Percentiles rank a stretch among this genome's conserved stretches.
Evolutionary conservation across 257 asterid species (phyloP).

Genomic region (Lantana camara): DNA sequence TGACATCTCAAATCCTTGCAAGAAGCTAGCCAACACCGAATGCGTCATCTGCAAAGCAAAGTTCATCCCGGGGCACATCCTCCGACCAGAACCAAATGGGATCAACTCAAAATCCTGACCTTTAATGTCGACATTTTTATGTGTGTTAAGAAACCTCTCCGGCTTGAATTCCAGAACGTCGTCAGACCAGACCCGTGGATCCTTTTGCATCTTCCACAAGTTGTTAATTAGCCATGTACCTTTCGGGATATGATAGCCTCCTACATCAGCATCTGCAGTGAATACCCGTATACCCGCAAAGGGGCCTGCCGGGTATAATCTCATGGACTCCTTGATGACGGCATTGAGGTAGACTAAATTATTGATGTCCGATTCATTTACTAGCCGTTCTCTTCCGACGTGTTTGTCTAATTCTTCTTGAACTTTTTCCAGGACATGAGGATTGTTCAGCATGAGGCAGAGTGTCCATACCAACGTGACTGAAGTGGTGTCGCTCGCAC

Average conservation of each 20-base stretch:
- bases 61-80: conserved; percentile 38
- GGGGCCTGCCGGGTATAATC: neutral
- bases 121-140: neutral
- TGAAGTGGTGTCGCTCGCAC: neutral
- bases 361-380: neutral
- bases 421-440: neutral
- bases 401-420: neutral
- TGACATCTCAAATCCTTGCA: conserved; percentile 38
- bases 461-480: conserved; percentile 3
- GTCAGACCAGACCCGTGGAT: conserved; percentile 3
- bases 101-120: conserved; percentile 36
- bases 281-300: neutral
- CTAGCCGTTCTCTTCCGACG: conserved; percentile 7
- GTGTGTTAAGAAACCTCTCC: conserved; percentile 5
- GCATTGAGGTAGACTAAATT: conserved; percentile 17
- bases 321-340: neutral
- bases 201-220: conserved; percentile 27
- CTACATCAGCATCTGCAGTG: neutral
- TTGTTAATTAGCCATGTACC: conserved; percentile 27
- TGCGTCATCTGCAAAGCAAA: conserved; percentile 38
- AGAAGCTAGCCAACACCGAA: conserved; percentile 32
- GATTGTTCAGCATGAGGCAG: neutral
- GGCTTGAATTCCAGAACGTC: conserved; percentile 1
- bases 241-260: conserved; percentile 9
- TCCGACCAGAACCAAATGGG: conserved; percentile 51